A percentile compares a stretch with the other conserved stretches of the same genome.
phyloP scores from a whole-genome alignment of 2,329 filamentous ascomycete genomes.

The Ophiocordyceps robertsii region DNA sequence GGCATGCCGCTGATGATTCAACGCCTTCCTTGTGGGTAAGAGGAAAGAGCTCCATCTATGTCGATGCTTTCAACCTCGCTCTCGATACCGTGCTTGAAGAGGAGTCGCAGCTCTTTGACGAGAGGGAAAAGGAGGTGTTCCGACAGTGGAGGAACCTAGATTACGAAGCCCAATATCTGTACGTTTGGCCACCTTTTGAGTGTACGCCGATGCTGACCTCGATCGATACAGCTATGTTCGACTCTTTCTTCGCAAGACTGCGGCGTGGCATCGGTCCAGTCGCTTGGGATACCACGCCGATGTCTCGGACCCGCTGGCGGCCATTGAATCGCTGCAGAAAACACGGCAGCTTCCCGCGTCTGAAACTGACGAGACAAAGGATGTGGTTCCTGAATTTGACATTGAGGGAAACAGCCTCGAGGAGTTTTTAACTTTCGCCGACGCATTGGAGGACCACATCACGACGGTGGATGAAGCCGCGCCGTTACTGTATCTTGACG shows the following conservation, averaged over 20 bases:
- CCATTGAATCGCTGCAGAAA: constrained; percentile 52
- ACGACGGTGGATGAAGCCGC: constrained; percentile 72
- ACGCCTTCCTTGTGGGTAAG: constrained; percentile 43
- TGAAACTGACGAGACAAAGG: constrained; percentile 4
- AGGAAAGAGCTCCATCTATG: constrained; percentile 82
- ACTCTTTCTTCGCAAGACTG: constrained; percentile 82
- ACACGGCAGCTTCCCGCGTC: constrained; percentile 37
- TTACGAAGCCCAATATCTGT: constrained; percentile 89
- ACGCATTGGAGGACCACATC: constrained; percentile 61
- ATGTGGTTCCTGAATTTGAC: constrained; percentile 15
- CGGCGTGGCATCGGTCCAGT: constrained; percentile 75
- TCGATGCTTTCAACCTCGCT: constrained; percentile 92
- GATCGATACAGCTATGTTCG: constrained; percentile 61
- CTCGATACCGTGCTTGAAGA: constrained; percentile 81
- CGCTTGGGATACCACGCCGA: constrained; percentile 71
- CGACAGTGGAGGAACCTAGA: constrained; percentile 55
- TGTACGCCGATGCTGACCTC: neutral
- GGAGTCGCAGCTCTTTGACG: constrained; percentile 76
- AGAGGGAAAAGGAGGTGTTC: constrained; percentile 67
- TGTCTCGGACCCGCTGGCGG: constrained; percentile 57
- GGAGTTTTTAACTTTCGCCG: constrained; percentile 61
- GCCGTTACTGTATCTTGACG: constrained; percentile 69
- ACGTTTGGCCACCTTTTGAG: constrained; percentile 17
- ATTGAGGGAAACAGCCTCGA: constrained; percentile 33
- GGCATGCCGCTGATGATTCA: constrained; percentile 27